These are phyloP conservation scores for Pseudotsuga menziesii DNA, from an alignment of 75 land plant genomes.

Conservation along the genomic window DNA sequence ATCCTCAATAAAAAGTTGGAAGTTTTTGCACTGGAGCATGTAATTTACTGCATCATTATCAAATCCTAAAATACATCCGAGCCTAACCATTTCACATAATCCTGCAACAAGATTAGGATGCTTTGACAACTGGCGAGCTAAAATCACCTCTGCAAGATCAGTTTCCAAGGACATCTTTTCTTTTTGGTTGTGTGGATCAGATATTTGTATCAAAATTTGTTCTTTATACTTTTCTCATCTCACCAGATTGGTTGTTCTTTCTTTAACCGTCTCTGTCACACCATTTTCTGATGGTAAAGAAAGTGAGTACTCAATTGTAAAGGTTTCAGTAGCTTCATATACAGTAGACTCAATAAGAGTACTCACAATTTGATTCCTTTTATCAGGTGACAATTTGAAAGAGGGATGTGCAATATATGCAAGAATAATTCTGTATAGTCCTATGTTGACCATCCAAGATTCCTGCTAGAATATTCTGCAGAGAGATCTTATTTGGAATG, in stretches of 20 bases:
- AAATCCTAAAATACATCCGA: constrained; percentile 36
- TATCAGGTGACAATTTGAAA: constrained; percentile 16
- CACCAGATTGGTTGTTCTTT: constrained; percentile 5
- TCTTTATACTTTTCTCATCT: constrained; percentile 34
- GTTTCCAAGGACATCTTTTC: constrained; percentile 30
- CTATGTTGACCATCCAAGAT: neutral
- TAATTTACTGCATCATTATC: constrained; percentile 26
- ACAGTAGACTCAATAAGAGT: constrained; percentile 20
- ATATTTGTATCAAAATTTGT: constrained; percentile 15
- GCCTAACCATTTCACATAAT: constrained; percentile 35
- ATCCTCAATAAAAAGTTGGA: constrained; percentile 38
- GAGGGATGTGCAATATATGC: constrained; percentile 26
- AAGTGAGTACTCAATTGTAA: constrained; percentile 18
- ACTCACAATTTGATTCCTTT: constrained; percentile 30
- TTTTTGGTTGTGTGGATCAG: constrained; percentile 8
- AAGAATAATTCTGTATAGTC: constrained; percentile 17
- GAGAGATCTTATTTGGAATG: neutral
- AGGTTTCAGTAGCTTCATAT: constrained; percentile 29
- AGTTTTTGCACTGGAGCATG: constrained; percentile 33
- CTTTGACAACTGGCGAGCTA: constrained; percentile 40
- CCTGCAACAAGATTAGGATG: constrained; percentile 14
- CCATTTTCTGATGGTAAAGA: constrained; percentile 18
- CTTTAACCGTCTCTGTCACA: constrained; percentile 8
- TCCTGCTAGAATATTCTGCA: neutral
- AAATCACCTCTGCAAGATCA: constrained; percentile 23